Conservation (phyloP, 2,329 filamentous ascomycete species). For the Xylariaceae sp. region DNA sequence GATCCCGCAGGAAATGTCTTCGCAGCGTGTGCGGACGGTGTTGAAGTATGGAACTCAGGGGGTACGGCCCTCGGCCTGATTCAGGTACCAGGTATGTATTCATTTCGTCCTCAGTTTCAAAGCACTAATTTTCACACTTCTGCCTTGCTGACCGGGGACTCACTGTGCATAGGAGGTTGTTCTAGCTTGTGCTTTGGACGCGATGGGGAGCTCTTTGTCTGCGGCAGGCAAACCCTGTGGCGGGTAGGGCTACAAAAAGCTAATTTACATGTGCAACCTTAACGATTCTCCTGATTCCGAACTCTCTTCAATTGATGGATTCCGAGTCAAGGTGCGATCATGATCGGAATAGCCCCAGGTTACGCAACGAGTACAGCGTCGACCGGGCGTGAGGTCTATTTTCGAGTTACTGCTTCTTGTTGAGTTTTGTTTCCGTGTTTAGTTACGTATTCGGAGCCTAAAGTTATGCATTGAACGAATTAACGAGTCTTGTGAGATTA, state of each 20-base stretch:
- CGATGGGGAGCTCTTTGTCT: constrained; percentile 42
- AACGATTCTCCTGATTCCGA: not conserved
- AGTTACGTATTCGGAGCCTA: no score
- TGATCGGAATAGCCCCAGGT: no score
- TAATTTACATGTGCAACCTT: not conserved
- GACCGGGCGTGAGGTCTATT: no score
- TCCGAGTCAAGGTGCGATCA: not conserved
- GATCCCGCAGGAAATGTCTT: constrained; percentile 45
- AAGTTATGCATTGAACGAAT: no score
- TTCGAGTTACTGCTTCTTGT: no score
- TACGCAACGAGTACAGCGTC: no score
- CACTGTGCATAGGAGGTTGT: constrained; percentile 34
- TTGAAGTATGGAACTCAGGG: constrained; percentile 46
- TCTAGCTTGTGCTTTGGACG: constrained; percentile 44
- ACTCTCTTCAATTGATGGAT: not conserved
- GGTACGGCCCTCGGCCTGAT: constrained; percentile 44
- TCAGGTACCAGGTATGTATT: constrained; percentile 34
- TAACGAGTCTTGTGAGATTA: no score
- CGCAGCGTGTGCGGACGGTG: constrained; percentile 44
- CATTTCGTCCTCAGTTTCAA: not conserved
- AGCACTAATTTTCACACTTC: not conserved
- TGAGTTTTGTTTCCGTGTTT: no score
- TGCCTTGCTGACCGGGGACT: constrained; percentile 1
- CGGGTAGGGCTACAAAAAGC: constrained; percentile 33
- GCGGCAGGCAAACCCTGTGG: constrained; percentile 46